These are phyloP conservation scores for Monilinia fructicola DNA, from an alignment of 2,329 filamentous ascomycete species.

Conservation along the genomic window DNA sequence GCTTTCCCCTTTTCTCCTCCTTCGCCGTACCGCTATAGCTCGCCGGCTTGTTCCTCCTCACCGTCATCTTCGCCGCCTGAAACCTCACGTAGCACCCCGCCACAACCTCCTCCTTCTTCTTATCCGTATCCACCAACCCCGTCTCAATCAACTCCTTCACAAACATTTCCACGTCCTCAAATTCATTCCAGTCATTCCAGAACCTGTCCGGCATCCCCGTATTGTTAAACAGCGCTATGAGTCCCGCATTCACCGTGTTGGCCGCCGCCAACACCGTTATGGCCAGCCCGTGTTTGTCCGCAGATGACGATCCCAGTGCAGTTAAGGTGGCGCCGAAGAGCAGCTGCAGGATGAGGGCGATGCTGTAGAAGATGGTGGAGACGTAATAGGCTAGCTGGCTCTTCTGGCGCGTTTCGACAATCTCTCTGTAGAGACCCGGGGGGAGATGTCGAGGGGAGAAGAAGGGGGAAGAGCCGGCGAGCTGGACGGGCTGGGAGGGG, in stretches of 20 bases:
- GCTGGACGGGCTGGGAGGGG: conserved; percentile 16
- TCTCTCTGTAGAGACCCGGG: conserved; percentile 31
- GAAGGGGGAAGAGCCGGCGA: conserved; percentile 14
- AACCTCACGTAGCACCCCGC: conserved; percentile 27
- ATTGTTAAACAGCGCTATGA: conserved; percentile 32
- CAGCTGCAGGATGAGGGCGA: conserved; percentile 31
- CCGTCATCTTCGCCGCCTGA: conserved; percentile 24
- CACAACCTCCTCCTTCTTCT: conserved; percentile 23
- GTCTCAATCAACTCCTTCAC: conserved; percentile 26
- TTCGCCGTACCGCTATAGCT: conserved; percentile 20
- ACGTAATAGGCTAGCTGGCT: conserved; percentile 30
- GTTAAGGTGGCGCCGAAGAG: conserved; percentile 35
- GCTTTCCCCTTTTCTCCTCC: background rate
- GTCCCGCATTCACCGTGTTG: conserved; percentile 31
- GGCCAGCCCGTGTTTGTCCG: conserved; percentile 21
- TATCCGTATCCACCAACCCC: conserved; percentile 23
- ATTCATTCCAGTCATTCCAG: conserved; percentile 32
- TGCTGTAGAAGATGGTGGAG: conserved; percentile 30
- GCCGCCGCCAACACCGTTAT: conserved; percentile 33
- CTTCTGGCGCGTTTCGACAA: conserved; percentile 25
- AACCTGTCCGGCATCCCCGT: conserved; percentile 30
- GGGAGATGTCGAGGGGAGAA: conserved; percentile 24
- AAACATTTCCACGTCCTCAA: conserved; percentile 29
- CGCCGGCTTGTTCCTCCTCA: conserved; percentile 23
- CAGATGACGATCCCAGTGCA: conserved; percentile 29